Evolutionary conservation across 192 early-diverging fungal species (phyloP).

Genomic region (Geosiphon pyriformis): DNA sequence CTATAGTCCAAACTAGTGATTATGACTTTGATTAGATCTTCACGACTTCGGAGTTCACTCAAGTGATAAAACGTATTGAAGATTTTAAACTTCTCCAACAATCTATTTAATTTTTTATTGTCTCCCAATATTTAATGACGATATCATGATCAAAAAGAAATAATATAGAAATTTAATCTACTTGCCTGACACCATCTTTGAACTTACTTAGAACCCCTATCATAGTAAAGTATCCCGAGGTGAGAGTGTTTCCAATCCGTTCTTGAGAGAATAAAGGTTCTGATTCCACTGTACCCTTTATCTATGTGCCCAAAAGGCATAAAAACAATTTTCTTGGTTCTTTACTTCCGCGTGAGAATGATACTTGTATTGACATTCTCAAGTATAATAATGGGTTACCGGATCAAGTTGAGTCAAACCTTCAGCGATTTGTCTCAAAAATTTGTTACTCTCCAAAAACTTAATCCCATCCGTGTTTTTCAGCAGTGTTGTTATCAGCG

Average conservation of each 20-base stretch:
- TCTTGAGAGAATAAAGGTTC: constrained; percentile 73
- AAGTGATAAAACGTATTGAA: constrained; percentile 75
- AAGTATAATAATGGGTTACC: no score
- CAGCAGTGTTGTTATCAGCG: constrained; percentile 61
- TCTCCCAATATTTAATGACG: no score
- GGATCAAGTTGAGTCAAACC: constrained; percentile 73
- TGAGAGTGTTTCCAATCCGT: constrained; percentile 64
- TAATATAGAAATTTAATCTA: neutral
- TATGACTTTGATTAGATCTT: constrained; percentile 71
- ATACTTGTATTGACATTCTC: no score
- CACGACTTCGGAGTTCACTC: constrained; percentile 69
- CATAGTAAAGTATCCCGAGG: constrained; percentile 73
- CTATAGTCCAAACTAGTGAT: constrained; percentile 71
- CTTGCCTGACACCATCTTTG: constrained; percentile 59
- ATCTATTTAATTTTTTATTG: no score
- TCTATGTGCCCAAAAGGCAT: constrained; percentile 31
- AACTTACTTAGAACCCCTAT: constrained; percentile 58
- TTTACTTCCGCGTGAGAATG: no score
- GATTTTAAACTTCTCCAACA: constrained; percentile 72
- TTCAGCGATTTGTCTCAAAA: constrained; percentile 66
- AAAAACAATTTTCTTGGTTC: no score
- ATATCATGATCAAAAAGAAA: neutral
- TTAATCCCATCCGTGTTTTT: constrained; percentile 58
- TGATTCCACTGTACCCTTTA: constrained; percentile 36
- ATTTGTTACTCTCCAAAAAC: constrained; percentile 62